Evolutionary conservation across 2,329 filamentous ascomycete species (phyloP).

Genomic region (Parafenestella ontariensis): DNA sequence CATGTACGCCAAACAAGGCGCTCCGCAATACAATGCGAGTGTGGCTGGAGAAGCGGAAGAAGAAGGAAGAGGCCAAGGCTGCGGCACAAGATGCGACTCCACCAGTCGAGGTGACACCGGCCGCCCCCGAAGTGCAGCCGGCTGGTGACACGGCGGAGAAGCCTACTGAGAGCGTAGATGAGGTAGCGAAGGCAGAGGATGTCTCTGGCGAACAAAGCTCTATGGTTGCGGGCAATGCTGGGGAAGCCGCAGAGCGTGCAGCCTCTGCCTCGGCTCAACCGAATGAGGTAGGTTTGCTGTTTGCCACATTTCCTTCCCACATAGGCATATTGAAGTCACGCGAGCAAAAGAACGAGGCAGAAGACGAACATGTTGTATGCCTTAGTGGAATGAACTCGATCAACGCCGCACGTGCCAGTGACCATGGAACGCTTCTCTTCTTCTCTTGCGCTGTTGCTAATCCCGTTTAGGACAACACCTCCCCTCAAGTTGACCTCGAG

Average conservation of each 20-base stretch:
- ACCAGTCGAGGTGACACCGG: conserved; percentile 26
- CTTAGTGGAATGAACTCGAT: conserved; percentile 27
- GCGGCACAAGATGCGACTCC: conserved; percentile 40
- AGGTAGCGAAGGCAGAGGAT: conserved; percentile 17
- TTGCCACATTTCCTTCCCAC: conserved; percentile 2
- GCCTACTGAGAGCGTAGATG: conserved; percentile 40
- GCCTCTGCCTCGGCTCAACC: conserved; percentile 25
- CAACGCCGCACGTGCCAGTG: conserved; percentile 29
- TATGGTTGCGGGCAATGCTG: conserved; percentile 17
- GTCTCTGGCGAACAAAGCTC: conserved; percentile 11
- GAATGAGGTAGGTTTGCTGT: conserved; percentile 34
- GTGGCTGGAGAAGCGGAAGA: conserved; percentile 91
- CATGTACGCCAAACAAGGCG: conserved; percentile 88
- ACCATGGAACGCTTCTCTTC: conserved; percentile 16
- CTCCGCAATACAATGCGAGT: conserved; percentile 92
- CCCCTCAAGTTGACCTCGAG: conserved; percentile 15
- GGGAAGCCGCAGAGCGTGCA: conserved; percentile 19
- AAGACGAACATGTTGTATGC: conserved; percentile 2
- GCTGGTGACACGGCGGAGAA: conserved; percentile 31
- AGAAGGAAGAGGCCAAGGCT: conserved; percentile 48
- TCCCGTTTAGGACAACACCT: conserved; percentile 19
- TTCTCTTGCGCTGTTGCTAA: conserved; percentile 21
- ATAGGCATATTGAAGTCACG: conserved; percentile 7
- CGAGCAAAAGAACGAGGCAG: conserved; percentile 6
- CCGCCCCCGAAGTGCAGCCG: conserved; percentile 28